These are phyloP conservation scores for Plasmopara halstedii DNA, from an alignment of 352 stramenopile genomes.

Conservation along the genomic window DNA sequence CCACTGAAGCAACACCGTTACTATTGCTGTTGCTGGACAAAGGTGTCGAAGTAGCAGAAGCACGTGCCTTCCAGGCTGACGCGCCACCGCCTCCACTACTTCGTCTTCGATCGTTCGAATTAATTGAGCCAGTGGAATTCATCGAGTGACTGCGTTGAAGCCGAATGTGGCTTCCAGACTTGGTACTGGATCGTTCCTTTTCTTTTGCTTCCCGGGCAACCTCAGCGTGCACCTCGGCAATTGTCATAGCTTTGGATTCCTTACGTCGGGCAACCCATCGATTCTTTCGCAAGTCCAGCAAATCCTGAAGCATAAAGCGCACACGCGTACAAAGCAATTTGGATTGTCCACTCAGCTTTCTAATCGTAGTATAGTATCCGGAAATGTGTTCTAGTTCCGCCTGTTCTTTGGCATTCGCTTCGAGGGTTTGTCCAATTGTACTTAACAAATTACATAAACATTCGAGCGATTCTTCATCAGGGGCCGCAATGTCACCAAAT, in stretches of 20 bases:
- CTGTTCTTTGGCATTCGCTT: slow-evolving; percentile 45
- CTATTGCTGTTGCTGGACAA: no score
- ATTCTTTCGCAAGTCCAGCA: slow-evolving; percentile 71
- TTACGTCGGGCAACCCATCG: slow-evolving; percentile 69
- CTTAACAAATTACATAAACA: slow-evolving; percentile 93
- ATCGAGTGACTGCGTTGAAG: slow-evolving; percentile 63
- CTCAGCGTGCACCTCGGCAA: slow-evolving; percentile 72
- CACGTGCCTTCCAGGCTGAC: slow-evolving; percentile 55
- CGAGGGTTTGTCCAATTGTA: slow-evolving; percentile 88
- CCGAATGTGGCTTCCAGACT: slow-evolving; percentile 24
- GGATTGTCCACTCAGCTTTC: slow-evolving; percentile 54
- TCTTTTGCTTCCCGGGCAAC: slow-evolving; percentile 59
- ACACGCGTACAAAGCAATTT: slow-evolving; percentile 68
- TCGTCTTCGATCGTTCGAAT: slow-evolving; percentile 34
- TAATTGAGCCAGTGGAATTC: slow-evolving; percentile 22
- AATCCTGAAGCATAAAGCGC: slow-evolving; percentile 79
- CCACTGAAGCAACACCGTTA: slow-evolving; percentile 18
- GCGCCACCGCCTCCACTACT: slow-evolving; percentile 37
- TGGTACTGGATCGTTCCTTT: slow-evolving; percentile 46
- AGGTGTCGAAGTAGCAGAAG: slow-evolving; percentile 8
- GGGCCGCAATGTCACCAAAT: slow-evolving; percentile 68
- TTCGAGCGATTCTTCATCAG: slow-evolving; percentile 93
- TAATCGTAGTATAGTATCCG: slow-evolving; percentile 64
- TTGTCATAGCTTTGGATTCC: slow-evolving; percentile 81
- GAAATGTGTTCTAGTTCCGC: slow-evolving; percentile 50